These are phyloP conservation scores for Viola pubescens DNA, from an alignment of 441 rosid species.

Conservation along the genomic window DNA sequence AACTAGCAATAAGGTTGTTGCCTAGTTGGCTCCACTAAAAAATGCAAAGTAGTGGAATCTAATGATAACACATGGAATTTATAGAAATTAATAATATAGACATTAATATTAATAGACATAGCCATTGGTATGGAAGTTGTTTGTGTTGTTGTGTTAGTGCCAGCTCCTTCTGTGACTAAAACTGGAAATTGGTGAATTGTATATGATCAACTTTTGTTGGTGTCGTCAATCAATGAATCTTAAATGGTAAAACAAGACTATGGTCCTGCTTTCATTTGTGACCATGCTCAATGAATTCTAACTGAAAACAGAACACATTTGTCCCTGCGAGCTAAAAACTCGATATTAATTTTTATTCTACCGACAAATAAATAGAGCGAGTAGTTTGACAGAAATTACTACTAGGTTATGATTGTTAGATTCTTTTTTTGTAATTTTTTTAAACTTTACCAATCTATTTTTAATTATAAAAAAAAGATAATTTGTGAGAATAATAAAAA, in stretches of 20 bases:
- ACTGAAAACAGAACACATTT: neutral
- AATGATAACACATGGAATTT: neutral
- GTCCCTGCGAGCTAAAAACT: neutral
- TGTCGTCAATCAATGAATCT: neutral
- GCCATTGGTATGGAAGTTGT: too few species aligned
- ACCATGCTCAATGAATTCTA: neutral
- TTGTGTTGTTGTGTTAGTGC: too few species aligned
- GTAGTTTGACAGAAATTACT: too few species aligned
- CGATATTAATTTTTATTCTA: neutral
- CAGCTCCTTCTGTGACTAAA: too few species aligned
- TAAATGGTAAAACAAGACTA: neutral
- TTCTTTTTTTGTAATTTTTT: too few species aligned
- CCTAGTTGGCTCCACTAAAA: neutral
- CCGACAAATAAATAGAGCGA: too few species aligned
- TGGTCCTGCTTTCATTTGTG: neutral
- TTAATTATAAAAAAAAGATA: too few species aligned
- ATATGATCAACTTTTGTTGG: neutral
- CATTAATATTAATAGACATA: neutral
- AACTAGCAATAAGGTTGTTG: neutral
- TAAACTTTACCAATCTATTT: too few species aligned
- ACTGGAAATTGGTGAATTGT: neutral
- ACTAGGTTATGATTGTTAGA: too few species aligned
- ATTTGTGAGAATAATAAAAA: too few species aligned
- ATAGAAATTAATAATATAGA: conserved; percentile 3
- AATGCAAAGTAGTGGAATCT: neutral